These are phyloP conservation scores for Gossypium stocksii DNA, from an alignment of 345 rosid genomes.

Conservation along the genomic window DNA sequence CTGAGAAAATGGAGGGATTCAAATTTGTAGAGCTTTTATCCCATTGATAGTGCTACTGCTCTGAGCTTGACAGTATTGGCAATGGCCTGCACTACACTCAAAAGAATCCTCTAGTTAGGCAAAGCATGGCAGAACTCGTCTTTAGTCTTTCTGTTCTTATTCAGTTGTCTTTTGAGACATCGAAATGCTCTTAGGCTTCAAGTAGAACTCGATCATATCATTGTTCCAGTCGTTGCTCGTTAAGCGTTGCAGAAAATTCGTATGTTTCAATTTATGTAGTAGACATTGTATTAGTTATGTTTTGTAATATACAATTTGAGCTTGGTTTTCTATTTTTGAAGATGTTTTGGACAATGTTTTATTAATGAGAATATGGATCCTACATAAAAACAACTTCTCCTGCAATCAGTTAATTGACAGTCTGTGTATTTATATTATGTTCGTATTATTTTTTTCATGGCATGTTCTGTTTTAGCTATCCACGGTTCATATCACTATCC, in stretches of 20 bases:
- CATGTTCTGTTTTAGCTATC: not conserved
- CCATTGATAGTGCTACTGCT: slow-evolving; percentile 33
- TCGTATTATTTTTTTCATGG: not conserved
- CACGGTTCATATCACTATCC: not conserved
- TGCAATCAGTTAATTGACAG: no score
- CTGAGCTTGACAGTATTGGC: slow-evolving; percentile 47
- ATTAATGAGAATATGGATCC: not conserved
- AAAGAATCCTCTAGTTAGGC: slow-evolving; percentile 44
- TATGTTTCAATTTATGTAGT: not conserved
- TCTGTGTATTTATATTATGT: not conserved
- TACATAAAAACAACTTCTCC: no score
- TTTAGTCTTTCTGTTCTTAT: slow-evolving; percentile 45
- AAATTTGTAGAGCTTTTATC: slow-evolving; percentile 41
- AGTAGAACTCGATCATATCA: slow-evolving; percentile 32
- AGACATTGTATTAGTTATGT: not conserved
- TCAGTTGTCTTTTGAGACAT: slow-evolving; percentile 30
- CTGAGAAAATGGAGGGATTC: slow-evolving; percentile 47
- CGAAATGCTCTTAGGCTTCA: slow-evolving; percentile 39
- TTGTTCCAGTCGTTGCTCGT: slow-evolving; percentile 39
- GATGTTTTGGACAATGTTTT: not conserved
- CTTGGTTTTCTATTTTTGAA: not conserved
- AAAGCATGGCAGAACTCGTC: slow-evolving; percentile 59
- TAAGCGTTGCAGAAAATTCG: not conserved
- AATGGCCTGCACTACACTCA: slow-evolving; percentile 33
- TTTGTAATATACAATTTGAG: not conserved